Percentiles rank a stretch among this genome's conserved stretches.
These are phyloP conservation scores for Fusarium chaquense DNA, from an alignment of 2,329 filamentous ascomycete genomes.

Conservation along the genomic window DNA sequence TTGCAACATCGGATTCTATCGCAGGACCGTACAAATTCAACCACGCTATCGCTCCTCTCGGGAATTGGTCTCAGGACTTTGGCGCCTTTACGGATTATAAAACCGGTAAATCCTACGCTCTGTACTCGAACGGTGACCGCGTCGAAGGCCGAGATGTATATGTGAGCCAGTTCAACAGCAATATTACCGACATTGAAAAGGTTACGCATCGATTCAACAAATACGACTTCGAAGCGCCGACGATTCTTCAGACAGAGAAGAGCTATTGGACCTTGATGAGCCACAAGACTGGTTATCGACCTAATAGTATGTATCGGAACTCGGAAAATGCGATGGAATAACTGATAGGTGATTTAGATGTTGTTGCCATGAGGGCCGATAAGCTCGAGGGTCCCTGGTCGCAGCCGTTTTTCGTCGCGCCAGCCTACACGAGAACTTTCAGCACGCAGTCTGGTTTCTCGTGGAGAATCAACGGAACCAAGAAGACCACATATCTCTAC, in stretches of 20 bases:
- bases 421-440: conserved; percentile 62
- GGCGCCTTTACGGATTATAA: conserved; percentile 72
- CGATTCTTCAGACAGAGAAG: conserved; percentile 69
- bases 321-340: rapidly evolving
- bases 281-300: conserved; percentile 73
- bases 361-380: conserved; percentile 67
- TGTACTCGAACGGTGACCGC: conserved; percentile 71
- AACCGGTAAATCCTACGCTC: conserved; percentile 65
- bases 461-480: conserved; percentile 58
- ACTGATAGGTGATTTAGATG: conserved; percentile 48
- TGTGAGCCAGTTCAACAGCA: conserved; percentile 64
- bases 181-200: conserved; percentile 63
- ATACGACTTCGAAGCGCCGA: conserved; percentile 70
- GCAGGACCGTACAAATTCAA: conserved; percentile 67
- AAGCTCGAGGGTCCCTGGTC: conserved; percentile 63
- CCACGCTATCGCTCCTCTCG: conserved; percentile 65
- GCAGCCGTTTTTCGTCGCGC: conserved; percentile 63
- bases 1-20: conserved; percentile 65
- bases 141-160: conserved; percentile 68
- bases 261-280: conserved; percentile 72
- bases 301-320: conserved; percentile 57
- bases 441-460: conserved; percentile 65
- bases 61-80: conserved; percentile 73
- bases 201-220: conserved; percentile 69
- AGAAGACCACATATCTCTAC: conserved; percentile 63